Conservation (phyloP, 2,329 filamentous ascomycete genomes). For the Alternaria novae-zelandiae region DNA sequence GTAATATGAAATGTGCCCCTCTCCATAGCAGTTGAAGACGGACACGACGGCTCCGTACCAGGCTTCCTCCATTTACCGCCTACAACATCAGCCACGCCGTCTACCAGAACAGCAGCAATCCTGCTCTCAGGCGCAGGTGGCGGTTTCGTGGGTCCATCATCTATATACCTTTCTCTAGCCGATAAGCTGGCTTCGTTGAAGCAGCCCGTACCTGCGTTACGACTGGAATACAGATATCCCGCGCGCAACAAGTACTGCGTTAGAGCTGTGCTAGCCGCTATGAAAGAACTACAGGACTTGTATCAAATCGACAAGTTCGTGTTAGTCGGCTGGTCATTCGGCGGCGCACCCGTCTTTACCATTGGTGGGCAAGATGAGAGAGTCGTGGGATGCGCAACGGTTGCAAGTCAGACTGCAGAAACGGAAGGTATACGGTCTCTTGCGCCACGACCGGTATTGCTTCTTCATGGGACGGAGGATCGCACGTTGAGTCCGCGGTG, state of each 20-base stretch:
- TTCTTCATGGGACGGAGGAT: conserved; percentile 1
- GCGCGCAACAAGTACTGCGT: conserved; percentile 2
- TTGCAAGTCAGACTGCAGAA: conserved; percentile 4
- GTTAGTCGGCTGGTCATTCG: conserved; percentile 6
- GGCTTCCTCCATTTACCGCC: conserved; percentile 3
- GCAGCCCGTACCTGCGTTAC: neutral
- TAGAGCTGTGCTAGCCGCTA: neutral
- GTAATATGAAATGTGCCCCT: neutral
- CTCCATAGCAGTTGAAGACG: neutral
- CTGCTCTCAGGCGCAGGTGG: conserved; percentile 1
- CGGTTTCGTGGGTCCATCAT: neutral
- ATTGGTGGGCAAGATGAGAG: neutral
- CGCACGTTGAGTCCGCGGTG: neutral
- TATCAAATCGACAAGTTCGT: neutral
- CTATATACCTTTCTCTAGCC: neutral
- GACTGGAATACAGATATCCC: conserved; percentile 4
- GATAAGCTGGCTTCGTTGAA: neutral
- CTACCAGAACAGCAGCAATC: neutral
- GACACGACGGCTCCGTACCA: neutral
- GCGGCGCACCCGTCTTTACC: neutral
- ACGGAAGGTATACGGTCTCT: neutral
- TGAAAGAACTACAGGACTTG: neutral
- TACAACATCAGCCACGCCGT: neutral
- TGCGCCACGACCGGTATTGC: neutral
- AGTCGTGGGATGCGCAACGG: neutral